A percentile compares a stretch with the other conserved stretches of the same genome.
These are phyloP conservation scores for Podospora australis DNA, from an alignment of 495 filamentous ascomycete genomes.

Conservation along the genomic window DNA sequence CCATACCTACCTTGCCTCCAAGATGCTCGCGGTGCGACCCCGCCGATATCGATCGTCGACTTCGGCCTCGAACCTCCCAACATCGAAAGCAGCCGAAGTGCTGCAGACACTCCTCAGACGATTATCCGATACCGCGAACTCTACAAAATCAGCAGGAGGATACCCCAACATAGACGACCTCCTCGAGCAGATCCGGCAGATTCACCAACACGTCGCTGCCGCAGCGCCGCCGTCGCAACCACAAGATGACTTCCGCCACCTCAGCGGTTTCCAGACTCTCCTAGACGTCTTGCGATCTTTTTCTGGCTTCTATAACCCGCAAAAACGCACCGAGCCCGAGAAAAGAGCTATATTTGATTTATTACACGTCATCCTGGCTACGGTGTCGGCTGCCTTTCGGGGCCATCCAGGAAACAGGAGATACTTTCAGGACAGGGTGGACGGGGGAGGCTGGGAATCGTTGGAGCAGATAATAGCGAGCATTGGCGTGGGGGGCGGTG, in stretches of 20 bases:
- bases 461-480: slow-evolving; percentile 62
- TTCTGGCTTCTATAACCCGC: slow-evolving; percentile 64
- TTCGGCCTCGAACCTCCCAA: slow-evolving; percentile 48
- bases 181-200: slow-evolving; percentile 32
- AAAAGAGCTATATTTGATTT: slow-evolving; percentile 60
- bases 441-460: slow-evolving; percentile 70
- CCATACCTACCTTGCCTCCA: slow-evolving; percentile 1
- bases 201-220: slow-evolving; percentile 44
- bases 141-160: slow-evolving; percentile 11
- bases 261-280: slow-evolving; percentile 71
- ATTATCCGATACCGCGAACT: slow-evolving; percentile 30
- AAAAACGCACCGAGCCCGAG: slow-evolving; percentile 52
- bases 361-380: slow-evolving; percentile 60
- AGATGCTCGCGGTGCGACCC: slow-evolving; percentile 40
- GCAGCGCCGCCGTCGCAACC: slow-evolving; percentile 35
- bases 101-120: slow-evolving; percentile 53
- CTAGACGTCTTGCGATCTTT: slow-evolving; percentile 60
- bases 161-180: slow-evolving; percentile 40
- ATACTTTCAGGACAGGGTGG: slow-evolving; percentile 70
- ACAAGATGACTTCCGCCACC: slow-evolving; percentile 77
- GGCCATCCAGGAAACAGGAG: slow-evolving; percentile 79
- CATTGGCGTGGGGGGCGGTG: slow-evolving; percentile 52
- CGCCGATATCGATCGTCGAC: slow-evolving; percentile 58
- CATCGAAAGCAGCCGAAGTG: slow-evolving; percentile 52
- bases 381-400: slow-evolving; percentile 68